Percentiles rank a stretch among this genome's conserved stretches.
Evolutionary conservation across 1,284 basidiomycete species (phyloP).

Genomic region (Boletellus deceptivus): DNA sequence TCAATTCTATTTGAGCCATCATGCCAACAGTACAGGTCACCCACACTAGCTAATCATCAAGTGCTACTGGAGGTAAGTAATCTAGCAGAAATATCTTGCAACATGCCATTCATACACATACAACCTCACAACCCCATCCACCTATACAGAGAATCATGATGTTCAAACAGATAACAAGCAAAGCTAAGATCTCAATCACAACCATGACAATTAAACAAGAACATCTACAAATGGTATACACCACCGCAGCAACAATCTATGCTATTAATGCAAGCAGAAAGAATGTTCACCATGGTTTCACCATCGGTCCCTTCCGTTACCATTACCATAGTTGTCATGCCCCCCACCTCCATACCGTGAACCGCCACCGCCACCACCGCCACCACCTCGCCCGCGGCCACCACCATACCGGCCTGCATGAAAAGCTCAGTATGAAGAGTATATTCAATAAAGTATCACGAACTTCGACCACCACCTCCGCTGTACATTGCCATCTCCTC

Average conservation of each 20-base stretch:
- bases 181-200: neutral
- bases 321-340: constrained; percentile 20
- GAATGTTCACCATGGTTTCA: constrained; percentile 7
- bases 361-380: constrained; percentile 38
- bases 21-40: too few species aligned
- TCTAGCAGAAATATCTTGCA: too few species aligned
- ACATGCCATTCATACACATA: too few species aligned
- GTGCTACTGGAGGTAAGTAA: too few species aligned
- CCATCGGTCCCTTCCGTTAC: constrained; percentile 26
- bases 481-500: constrained; percentile 92
- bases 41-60: too few species aligned
- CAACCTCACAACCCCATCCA: too few species aligned
- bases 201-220: constrained; percentile 13
- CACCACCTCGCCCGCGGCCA: constrained; percentile 49
- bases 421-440: constrained; percentile 5
- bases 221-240: constrained; percentile 29
- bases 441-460: constrained; percentile 20
- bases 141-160: too few species aligned
- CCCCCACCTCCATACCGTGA: constrained; percentile 24
- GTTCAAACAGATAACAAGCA: too few species aligned
- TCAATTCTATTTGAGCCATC: too few species aligned
- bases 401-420: constrained; percentile 58
- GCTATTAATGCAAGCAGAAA: constrained; percentile 12
- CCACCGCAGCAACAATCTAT: constrained; percentile 24
- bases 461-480: constrained; percentile 74